These are phyloP conservation scores for Nepenthes mirabilis DNA, from an alignment of 148 eudicot genomes.

Conservation along the genomic window DNA sequence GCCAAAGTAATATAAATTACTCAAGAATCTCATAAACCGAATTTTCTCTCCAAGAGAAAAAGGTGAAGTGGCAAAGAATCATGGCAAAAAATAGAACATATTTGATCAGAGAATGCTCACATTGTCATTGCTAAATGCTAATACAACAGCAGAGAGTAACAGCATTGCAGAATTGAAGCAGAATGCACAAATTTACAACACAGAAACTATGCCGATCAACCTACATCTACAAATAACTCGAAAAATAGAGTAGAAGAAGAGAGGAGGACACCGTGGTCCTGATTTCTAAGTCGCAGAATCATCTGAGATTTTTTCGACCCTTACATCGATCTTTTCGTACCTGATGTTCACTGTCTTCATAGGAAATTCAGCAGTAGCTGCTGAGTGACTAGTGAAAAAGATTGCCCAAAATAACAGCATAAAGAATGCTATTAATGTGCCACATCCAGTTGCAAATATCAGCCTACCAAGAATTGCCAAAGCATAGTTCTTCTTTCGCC, in stretches of 20 bases:
- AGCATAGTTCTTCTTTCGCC: conserved; percentile 17
- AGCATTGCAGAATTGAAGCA: neutral
- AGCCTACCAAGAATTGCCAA: conserved; percentile 36
- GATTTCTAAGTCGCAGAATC: conserved; percentile 19
- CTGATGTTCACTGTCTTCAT: conserved; percentile 24
- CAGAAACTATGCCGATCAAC: conserved; percentile 14
- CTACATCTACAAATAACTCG: conserved; percentile 8
- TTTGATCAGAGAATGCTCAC: no score
- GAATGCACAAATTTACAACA: neutral
- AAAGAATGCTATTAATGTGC: conserved; percentile 35
- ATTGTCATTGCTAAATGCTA: neutral
- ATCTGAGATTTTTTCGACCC: conserved; percentile 22
- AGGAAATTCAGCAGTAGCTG: conserved; percentile 18
- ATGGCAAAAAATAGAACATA: no score
- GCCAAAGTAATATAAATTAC: no score
- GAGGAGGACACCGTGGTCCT: neutral
- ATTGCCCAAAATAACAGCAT: conserved; percentile 34
- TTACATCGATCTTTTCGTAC: conserved; percentile 49
- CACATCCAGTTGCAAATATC: conserved; percentile 51
- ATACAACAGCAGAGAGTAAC: neutral
- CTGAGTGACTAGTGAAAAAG: conserved; percentile 15
- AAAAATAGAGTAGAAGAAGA: neutral
- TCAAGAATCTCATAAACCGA: no score
- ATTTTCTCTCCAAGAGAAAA: no score
- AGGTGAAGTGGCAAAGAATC: no score